These are phyloP conservation scores for Hypoxylon sp. DNA, from an alignment of 2,329 filamentous ascomycete species.

Conservation along the genomic window DNA sequence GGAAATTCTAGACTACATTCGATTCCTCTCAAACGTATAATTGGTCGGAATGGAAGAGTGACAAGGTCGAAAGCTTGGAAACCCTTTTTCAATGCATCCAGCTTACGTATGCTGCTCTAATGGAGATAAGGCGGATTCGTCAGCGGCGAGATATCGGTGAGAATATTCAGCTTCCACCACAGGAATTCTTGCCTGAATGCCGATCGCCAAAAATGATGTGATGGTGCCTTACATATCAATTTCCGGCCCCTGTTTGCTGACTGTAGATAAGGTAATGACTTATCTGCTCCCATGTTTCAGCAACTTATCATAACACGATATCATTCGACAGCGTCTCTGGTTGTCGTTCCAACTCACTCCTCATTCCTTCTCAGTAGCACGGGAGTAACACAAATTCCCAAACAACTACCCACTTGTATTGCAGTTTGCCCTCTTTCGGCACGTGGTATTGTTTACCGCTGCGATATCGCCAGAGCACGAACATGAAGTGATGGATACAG, in stretches of 20 bases:
- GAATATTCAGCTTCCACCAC: not conserved
- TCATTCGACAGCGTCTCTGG: not conserved
- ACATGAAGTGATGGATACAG: not conserved
- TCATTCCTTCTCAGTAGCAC: not conserved
- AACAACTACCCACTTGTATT: not conserved
- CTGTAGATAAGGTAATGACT: slow-evolving; percentile 2
- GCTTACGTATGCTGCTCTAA: not conserved
- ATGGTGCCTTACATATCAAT: slow-evolving; percentile 36
- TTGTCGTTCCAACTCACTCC: not conserved
- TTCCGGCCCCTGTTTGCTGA: slow-evolving; percentile 34
- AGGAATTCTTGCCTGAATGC: slow-evolving; percentile 9
- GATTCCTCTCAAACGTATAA: slow-evolving; percentile 4
- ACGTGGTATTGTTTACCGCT: not conserved
- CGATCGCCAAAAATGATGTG: slow-evolving; percentile 26
- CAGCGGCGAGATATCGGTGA: slow-evolving; percentile 7
- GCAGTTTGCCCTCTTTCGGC: not conserved
- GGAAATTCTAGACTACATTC: not conserved
- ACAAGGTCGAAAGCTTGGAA: slow-evolving; percentile 11
- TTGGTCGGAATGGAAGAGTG: slow-evolving; percentile 10
- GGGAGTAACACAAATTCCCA: no score
- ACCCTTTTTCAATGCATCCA: not conserved
- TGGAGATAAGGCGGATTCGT: slow-evolving; percentile 20
- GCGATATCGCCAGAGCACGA: not conserved
- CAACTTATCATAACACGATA: not conserved
- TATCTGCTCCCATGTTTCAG: not conserved